A percentile compares a stretch with the other conserved stretches of the same genome.
phyloP scores from a whole-genome alignment of 164 flowering plant genomes.

The Aristolochia californica region DNA sequence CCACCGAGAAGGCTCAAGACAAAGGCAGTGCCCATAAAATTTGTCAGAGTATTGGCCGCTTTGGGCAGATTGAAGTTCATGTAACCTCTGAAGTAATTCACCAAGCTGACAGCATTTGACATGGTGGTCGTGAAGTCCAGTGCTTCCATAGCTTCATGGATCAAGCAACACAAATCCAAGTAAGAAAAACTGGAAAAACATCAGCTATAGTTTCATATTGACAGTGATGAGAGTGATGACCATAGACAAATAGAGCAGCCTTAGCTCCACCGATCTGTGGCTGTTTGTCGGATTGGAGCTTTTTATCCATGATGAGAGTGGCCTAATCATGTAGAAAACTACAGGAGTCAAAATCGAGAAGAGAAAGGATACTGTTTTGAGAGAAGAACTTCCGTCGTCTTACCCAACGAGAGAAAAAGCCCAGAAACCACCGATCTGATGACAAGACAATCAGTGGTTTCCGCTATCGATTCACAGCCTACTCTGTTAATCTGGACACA shows the following conservation, averaged over 20 bases:
- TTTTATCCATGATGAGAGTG: slow-evolving; percentile 20
- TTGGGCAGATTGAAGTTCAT: slow-evolving; percentile 79
- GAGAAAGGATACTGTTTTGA: too few species aligned
- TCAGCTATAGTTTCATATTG: too few species aligned
- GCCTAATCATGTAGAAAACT: slow-evolving; percentile 17
- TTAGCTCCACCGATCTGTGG: slow-evolving; percentile 39
- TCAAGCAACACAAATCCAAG: neutral
- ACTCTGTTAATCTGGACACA: too few species aligned
- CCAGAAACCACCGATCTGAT: too few species aligned
- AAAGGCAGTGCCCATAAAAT: slow-evolving; percentile 83
- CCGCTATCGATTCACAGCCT: too few species aligned
- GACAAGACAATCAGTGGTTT: too few species aligned
- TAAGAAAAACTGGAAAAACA: neutral
- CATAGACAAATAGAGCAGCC: slow-evolving; percentile 55
- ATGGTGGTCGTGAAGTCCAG: too few species aligned
- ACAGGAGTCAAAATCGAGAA: too few species aligned
- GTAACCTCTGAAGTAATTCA: slow-evolving; percentile 41
- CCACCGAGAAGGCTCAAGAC: slow-evolving; percentile 83
- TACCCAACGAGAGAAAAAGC: too few species aligned
- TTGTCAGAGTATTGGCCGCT: slow-evolving; percentile 84
- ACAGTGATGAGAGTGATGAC: slow-evolving; percentile 13
- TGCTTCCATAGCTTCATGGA: too few species aligned
- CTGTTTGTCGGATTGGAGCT: slow-evolving; percentile 12
- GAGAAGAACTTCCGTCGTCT: too few species aligned
- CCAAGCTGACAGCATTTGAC: slow-evolving; percentile 33